phyloP scores from a whole-genome alignment of 306 rosid genomes.

The Coriaria nepalensis region DNA sequence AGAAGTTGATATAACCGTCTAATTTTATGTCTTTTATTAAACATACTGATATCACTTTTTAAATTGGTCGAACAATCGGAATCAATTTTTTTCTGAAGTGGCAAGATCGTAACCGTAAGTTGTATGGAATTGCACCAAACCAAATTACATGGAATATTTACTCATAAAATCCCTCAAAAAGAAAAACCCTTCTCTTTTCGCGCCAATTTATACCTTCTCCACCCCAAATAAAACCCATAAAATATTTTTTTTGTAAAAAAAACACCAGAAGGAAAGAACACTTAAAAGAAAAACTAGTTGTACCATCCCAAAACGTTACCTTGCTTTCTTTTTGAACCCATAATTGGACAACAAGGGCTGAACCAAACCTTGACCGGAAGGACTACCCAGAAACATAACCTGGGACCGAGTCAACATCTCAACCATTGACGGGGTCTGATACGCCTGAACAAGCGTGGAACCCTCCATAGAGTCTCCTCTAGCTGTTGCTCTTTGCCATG shows the following conservation, averaged over 20 bases:
- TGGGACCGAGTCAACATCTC: constrained; percentile 98
- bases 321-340: constrained; percentile 65
- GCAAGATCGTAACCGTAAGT: too few relatives aligned
- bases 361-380: constrained; percentile 69
- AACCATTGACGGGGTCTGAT: constrained; percentile 89
- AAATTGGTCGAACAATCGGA: too few relatives aligned
- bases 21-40: too few relatives aligned
- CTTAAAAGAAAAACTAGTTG: constrained; percentile 20
- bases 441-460: constrained; percentile 72
- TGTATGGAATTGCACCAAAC: too few relatives aligned
- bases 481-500: constrained; percentile 98
- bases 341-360: constrained; percentile 46
- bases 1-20: too few relatives aligned
- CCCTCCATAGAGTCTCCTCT: constrained; percentile 92
- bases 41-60: too few relatives aligned
- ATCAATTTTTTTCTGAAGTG: too few relatives aligned
- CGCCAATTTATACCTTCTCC: constrained; percentile 32
- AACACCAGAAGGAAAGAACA: constrained; percentile 19
- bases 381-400: constrained; percentile 63
- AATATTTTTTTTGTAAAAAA: neutral
- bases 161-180: constrained; percentile 53
- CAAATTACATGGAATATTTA: too few relatives aligned
- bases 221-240: constrained; percentile 12
- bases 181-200: constrained; percentile 24
- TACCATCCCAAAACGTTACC: constrained; percentile 35